Base-by-base conservation (phyloP, 345 rosid species). In the Populus alba region DNA sequence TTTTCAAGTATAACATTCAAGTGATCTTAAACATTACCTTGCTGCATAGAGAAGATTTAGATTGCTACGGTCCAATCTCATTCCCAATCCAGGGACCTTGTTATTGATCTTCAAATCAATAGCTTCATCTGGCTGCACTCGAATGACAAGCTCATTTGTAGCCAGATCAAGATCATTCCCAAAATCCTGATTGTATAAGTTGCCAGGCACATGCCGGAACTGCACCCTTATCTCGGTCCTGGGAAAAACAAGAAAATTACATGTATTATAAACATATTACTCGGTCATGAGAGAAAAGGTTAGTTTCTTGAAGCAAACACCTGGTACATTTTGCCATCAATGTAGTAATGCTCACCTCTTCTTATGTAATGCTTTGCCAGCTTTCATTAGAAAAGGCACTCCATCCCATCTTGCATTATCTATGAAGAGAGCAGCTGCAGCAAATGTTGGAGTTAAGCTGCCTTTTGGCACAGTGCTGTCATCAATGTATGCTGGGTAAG, bases 331-430 rank as follows among this genome's bases (percentile, higher is more conserved):
- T 70, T 8, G 33, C 49, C 20, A 23, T 59, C 7, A 39, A 5
- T 10, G 29, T 49, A 53, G 55, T 27, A 39, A 66, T 55, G 47
- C 55, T 17, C 31, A 93, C 99, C 94, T 86, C 81, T 87, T 91
- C 72, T 86, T 89, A 73, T 96, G 97, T 71, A 96, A 85, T 70
- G 98, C 99, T 84, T 96, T 96, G 35, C 99, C 99, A 23, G 98
- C 98, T 91, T 92, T 94, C 98, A 96, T 91, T 47, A 96, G 87
- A 83, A 96, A 96, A 57, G 99, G 99, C 59, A 96, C 99, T 3
- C 99, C 99, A 53, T 92, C 98, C 99, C 99, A 96, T 90, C 99
- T 91, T 6, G 99, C 97, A 63, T 96, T 96, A 77, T 96, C 90
- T 18, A 96, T 92, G 85, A 96, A 96, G 68, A 96, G 91, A 20